phyloP scores from a whole-genome alignment of 805 yeast species.

The Pichia nanzhaoensis region DNA sequence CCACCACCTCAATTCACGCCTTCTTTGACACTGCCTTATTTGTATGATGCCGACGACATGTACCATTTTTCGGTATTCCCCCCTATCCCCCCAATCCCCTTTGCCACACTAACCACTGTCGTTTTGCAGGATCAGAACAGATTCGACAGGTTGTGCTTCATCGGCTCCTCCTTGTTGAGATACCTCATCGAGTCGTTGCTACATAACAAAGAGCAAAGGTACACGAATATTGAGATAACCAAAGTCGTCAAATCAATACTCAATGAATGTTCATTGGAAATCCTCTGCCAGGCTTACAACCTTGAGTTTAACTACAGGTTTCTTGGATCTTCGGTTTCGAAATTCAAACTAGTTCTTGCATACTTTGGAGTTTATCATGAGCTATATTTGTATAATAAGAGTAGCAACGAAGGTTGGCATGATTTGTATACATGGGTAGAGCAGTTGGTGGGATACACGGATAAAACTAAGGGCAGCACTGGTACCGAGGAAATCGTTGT shows the following conservation, averaged over 20 bases:
- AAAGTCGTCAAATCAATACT: not conserved
- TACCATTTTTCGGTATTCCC: conserved; percentile 5
- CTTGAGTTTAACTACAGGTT: conserved; percentile 7
- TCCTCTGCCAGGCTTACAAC: conserved; percentile 6
- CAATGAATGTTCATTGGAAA: not conserved
- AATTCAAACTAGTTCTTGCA: conserved; percentile 3
- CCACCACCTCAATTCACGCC: not conserved
- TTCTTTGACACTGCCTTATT: not conserved
- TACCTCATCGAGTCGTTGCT: conserved; percentile 1
- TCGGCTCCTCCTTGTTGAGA: conserved; percentile 7
- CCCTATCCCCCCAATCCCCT: conserved; percentile 1
- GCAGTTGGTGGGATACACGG: conserved; percentile 1
- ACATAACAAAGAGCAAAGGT: not conserved
- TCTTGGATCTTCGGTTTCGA: not conserved
- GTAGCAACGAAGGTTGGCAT: no score
- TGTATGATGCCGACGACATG: not conserved
- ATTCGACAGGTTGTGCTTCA: conserved; percentile 1
- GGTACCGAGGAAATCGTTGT: not conserved
- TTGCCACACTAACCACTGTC: not conserved
- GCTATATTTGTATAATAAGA: no score
- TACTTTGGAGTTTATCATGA: conserved; percentile 8
- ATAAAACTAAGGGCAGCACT: not conserved
- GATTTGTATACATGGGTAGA: conserved; percentile 3
- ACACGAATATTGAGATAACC: not conserved
- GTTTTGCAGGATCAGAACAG: not conserved